phyloP scores from a whole-genome alignment of 2,329 filamentous ascomycete species.

The Torrubiellomyces zombiae region DNA sequence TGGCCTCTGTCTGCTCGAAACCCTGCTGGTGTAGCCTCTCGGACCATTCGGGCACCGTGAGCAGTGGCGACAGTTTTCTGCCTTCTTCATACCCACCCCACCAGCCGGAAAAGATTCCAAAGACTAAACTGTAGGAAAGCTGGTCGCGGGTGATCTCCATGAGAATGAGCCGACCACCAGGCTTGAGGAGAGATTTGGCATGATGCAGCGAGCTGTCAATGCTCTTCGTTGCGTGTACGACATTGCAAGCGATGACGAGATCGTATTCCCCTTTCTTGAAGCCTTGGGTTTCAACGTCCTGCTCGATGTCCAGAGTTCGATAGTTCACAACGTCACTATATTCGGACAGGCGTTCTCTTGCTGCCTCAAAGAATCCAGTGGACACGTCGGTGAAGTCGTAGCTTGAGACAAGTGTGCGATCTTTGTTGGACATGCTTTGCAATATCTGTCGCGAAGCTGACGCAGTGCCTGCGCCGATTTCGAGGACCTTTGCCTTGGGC shows the following conservation, averaged over 20 bases:
- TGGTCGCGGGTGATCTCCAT: slow-evolving; percentile 11
- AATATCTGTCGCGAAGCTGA: slow-evolving; percentile 20
- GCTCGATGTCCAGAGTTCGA: slow-evolving; percentile 13
- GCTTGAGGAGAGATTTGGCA: slow-evolving; percentile 7
- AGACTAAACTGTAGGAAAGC: slow-evolving; percentile 9
- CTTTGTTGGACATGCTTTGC: slow-evolving; percentile 11
- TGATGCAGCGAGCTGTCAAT: slow-evolving; percentile 8
- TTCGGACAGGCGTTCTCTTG: slow-evolving; percentile 7
- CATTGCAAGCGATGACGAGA: slow-evolving; percentile 16
- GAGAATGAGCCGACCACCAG: slow-evolving; percentile 12
- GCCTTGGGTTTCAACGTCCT: slow-evolving; percentile 15
- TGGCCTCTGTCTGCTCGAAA: too few relatives aligned
- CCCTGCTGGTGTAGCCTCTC: slow-evolving; percentile 2
- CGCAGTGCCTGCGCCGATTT: slow-evolving; percentile 25
- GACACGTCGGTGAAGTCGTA: slow-evolving; percentile 31
- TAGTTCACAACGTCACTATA: slow-evolving; percentile 11
- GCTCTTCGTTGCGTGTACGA: slow-evolving; percentile 12
- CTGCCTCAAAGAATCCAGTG: slow-evolving; percentile 21
- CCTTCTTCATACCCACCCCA: slow-evolving; percentile 9
- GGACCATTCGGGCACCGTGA: slow-evolving; percentile 3
- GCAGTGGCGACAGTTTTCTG: slow-evolving; percentile 11
- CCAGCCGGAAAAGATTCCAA: slow-evolving; percentile 20
- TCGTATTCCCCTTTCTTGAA: slow-evolving; percentile 16
- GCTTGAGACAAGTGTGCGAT: slow-evolving; percentile 1
- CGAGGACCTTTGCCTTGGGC: slow-evolving; percentile 15